These are phyloP conservation scores for Rostrohypoxylon terebratum DNA, from an alignment of 495 filamentous ascomycete genomes.

Conservation along the genomic window DNA sequence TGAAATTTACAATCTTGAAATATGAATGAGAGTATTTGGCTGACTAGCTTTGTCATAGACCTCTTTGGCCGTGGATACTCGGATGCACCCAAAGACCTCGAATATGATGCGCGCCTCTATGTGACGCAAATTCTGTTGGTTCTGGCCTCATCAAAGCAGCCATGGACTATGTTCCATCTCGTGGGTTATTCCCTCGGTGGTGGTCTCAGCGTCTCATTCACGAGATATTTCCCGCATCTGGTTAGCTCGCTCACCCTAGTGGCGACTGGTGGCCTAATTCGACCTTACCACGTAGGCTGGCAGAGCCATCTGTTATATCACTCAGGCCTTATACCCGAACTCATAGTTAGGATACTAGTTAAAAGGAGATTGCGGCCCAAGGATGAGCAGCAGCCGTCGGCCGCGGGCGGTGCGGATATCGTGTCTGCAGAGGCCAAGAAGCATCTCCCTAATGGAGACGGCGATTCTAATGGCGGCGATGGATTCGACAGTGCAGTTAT, in stretches of 20 bases:
- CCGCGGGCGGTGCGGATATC: conserved; percentile 34
- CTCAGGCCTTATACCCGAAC: conserved; percentile 68
- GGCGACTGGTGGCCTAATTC: conserved; percentile 78
- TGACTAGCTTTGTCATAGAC: conserved; percentile 52
- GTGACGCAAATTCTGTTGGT: conserved; percentile 77
- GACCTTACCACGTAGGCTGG: conserved; percentile 70
- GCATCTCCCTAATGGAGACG: conserved; percentile 44
- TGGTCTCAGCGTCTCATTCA: conserved; percentile 79
- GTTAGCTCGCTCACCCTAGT: conserved; percentile 76
- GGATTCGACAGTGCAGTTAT: conserved; percentile 58
- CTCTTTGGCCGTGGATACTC: conserved; percentile 86
- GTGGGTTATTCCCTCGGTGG: conserved; percentile 90
- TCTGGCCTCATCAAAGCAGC: conserved; percentile 74
- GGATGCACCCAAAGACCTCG: conserved; percentile 72
- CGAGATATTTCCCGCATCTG: conserved; percentile 74
- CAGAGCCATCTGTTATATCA: conserved; percentile 71
- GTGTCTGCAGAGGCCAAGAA: conserved; percentile 39
- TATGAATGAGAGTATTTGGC: background rate
- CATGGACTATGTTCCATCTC: conserved; percentile 78
- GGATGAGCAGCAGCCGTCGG: conserved; percentile 40
- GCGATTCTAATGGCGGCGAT: conserved; percentile 54
- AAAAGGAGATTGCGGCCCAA: conserved; percentile 63
- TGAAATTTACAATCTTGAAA: background rate
- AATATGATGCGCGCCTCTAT: conserved; percentile 81
- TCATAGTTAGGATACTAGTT: conserved; percentile 65